Conservation (phyloP, 345 rosid genomes). For the Citropsis articulata region DNA sequence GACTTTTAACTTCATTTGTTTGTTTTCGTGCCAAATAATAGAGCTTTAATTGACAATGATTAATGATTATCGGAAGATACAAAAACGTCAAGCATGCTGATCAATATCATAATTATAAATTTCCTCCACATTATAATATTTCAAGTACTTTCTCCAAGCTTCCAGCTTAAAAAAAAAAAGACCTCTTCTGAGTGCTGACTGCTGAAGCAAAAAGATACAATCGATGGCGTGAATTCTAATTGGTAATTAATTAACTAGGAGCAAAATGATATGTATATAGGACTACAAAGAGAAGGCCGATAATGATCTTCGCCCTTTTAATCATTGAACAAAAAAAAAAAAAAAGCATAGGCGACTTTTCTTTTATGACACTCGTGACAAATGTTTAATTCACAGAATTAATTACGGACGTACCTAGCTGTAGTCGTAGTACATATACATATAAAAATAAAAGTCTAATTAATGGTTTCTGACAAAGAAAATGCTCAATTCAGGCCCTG, state of each 20-base stretch:
- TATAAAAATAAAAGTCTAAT: too few species aligned
- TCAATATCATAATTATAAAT: too few species aligned
- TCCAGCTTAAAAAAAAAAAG: background rate
- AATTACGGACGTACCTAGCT: too few species aligned
- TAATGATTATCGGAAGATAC: background rate
- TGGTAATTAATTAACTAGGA: background rate
- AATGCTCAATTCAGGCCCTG: constrained; percentile 86
- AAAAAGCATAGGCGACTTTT: background rate
- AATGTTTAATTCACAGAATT: background rate
- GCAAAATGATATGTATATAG: too few species aligned
- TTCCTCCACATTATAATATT: background rate
- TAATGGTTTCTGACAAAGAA: constrained; percentile 76
- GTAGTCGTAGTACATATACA: too few species aligned
- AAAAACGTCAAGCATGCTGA: background rate
- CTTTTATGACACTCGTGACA: background rate
- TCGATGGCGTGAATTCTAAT: background rate
- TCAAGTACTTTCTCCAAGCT: background rate
- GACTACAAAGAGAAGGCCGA: background rate
- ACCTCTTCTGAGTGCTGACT: background rate
- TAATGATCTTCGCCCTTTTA: background rate
- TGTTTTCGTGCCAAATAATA: background rate
- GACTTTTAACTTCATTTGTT: background rate
- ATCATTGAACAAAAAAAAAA: background rate
- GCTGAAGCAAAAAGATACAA: background rate
- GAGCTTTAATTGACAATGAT: background rate